phyloP scores from a whole-genome alignment of 257 asterid species.

The Solanum peruvianum region DNA sequence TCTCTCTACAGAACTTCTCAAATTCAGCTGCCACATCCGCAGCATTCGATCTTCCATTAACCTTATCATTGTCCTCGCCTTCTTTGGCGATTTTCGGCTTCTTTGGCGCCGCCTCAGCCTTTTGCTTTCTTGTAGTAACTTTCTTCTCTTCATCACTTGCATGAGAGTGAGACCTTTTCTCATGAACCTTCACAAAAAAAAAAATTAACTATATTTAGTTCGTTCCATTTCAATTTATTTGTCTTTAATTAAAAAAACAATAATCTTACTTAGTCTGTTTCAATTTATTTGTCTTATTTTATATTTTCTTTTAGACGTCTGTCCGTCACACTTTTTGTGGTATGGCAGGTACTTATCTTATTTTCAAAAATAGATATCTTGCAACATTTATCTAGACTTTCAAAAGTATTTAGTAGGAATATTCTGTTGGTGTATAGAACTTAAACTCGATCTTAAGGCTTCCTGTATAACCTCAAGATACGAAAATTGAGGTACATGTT shows the following conservation, averaged over 20 bases:
- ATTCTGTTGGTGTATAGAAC: no score
- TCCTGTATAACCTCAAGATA: no score
- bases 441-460: no score
- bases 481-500: no score
- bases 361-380: neutral
- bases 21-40: conserved; percentile 41
- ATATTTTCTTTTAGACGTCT: accelerated
- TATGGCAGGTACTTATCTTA: neutral
- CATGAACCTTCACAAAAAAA: conserved; percentile 34
- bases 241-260: no score
- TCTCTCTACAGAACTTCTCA: conserved; percentile 46
- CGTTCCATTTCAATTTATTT: no score
- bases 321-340: neutral
- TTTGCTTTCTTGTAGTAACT: conserved; percentile 67
- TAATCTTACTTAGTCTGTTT: neutral
- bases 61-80: conserved; percentile 9
- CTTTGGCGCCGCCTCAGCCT: conserved; percentile 47
- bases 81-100: conserved; percentile 21
- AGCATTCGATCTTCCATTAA: conserved; percentile 12
- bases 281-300: no score
- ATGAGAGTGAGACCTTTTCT: conserved; percentile 38
- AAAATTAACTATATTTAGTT: neutral
- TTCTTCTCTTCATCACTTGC: conserved; percentile 43
- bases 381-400: neutral
- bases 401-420: neutral